These are phyloP conservation scores for Scheffersomyces stambukii DNA, from an alignment of 1,139 yeast genomes.

Conservation along the genomic window DNA sequence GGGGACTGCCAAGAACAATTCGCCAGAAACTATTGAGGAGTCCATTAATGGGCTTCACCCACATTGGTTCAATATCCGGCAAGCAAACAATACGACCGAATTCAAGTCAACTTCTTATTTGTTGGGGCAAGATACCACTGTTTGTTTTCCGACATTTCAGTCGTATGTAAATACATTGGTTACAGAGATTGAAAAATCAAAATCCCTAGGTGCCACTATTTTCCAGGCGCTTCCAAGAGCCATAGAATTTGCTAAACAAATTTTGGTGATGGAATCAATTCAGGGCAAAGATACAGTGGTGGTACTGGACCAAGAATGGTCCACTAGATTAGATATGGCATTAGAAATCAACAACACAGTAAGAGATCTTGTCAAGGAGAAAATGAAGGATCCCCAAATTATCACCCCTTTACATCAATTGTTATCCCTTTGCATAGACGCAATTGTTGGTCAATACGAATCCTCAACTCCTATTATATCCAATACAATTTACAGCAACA, in stretches of 20 bases:
- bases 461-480: conserved; percentile 12
- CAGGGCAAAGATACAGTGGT: conserved; percentile 50
- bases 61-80: conserved; percentile 52
- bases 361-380: conserved; percentile 27
- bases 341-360: conserved; percentile 58
- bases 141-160: conserved; percentile 43
- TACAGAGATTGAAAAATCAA: conserved; percentile 18
- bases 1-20: conserved; percentile 55
- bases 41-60: conserved; percentile 83
- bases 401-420: conserved; percentile 13
- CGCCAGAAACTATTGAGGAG: conserved; percentile 77
- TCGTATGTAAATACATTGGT: conserved; percentile 27
- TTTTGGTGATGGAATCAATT: conserved; percentile 64
- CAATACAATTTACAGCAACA: conserved; percentile 22
- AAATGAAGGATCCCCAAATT: conserved; percentile 16
- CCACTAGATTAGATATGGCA: conserved; percentile 66
- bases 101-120: conserved; percentile 42
- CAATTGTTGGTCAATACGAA: conserved; percentile 23
- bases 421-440: conserved; percentile 23
- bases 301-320: conserved; percentile 74
- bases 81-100: conserved; percentile 38
- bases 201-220: conserved; percentile 18
- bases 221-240: conserved; percentile 35
- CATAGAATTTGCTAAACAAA: conserved; percentile 46
- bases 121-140: conserved; percentile 30